Percentiles rank a stretch among this genome's conserved stretches.
Conservation (phyloP, 2,329 filamentous ascomycete genomes). For the Pseudohalonectria lignicola region DNA sequence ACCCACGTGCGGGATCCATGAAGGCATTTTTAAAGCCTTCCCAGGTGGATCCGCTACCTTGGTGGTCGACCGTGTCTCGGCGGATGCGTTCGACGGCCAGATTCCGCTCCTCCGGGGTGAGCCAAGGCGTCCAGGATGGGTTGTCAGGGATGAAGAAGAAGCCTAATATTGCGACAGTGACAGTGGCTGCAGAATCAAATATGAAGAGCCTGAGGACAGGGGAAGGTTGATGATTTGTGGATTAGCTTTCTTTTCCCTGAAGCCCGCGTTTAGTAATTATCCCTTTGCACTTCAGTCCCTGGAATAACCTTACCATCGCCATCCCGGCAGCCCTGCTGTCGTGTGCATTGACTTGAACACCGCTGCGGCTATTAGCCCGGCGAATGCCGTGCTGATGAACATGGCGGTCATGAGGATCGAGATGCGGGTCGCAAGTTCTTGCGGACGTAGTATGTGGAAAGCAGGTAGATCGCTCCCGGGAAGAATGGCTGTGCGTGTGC, state of each 20-base stretch:
- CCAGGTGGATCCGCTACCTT: neutral
- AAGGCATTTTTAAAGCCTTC: neutral
- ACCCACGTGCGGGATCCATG: neutral
- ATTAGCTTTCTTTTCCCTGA: neutral
- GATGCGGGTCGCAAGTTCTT: conserved; percentile 5
- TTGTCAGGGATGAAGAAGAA: conserved; percentile 39
- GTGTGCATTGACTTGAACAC: conserved; percentile 55
- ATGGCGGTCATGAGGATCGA: conserved; percentile 4
- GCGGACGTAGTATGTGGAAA: conserved; percentile 5
- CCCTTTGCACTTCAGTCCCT: too few relatives aligned
- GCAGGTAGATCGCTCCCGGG: conserved; percentile 9
- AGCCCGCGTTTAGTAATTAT: too few relatives aligned
- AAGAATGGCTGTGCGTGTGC: conserved; percentile 6
- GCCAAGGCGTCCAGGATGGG: conserved; percentile 36
- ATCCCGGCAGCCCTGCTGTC: conserved; percentile 15
- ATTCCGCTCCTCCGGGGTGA: conserved; percentile 29
- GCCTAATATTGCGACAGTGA: conserved; percentile 41
- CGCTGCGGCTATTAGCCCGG: conserved; percentile 46
- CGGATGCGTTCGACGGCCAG: conserved; percentile 20
- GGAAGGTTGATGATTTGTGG: neutral
- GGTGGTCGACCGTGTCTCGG: neutral
- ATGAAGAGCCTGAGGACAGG: conserved; percentile 38
- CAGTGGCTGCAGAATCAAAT: conserved; percentile 56
- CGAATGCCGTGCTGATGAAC: conserved; percentile 55
- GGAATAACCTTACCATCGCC: conserved; percentile 49